A percentile compares a stretch with the other conserved stretches of the same genome.
phyloP scores from a whole-genome alignment of 1,139 yeast species.

The Yarrowia galli region DNA sequence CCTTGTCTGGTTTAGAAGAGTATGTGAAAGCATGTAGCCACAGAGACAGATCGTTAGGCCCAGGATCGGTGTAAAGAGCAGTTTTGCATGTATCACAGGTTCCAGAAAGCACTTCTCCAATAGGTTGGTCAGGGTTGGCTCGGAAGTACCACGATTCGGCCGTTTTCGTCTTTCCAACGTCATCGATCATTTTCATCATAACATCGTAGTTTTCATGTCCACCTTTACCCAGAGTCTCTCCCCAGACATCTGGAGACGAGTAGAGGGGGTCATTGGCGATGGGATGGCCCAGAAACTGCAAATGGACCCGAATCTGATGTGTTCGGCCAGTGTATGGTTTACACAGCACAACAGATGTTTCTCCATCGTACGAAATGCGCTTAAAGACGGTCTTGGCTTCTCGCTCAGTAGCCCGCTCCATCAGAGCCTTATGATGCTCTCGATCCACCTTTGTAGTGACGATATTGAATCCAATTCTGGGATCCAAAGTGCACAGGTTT shows the following conservation, averaged over 20 bases:
- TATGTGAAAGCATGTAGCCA: slow-evolving; percentile 92
- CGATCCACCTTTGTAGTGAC: slow-evolving; percentile 58
- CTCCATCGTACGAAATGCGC: slow-evolving; percentile 67
- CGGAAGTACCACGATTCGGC: slow-evolving; percentile 71
- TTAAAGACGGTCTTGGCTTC: slow-evolving; percentile 56
- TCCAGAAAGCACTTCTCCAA: slow-evolving; percentile 66
- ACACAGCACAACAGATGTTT: slow-evolving; percentile 77
- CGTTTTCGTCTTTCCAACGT: slow-evolving; percentile 70
- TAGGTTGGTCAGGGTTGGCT: slow-evolving; percentile 48
- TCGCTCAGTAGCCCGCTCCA: slow-evolving; percentile 12
- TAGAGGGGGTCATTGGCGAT: slow-evolving; percentile 96
- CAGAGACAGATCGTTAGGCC: slow-evolving; percentile 79
- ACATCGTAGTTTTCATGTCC: slow-evolving; percentile 59
- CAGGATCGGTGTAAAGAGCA: slow-evolving; percentile 87
- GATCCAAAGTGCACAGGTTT: slow-evolving; percentile 76
- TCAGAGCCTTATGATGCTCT: slow-evolving; percentile 66
- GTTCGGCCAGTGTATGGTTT: slow-evolving; percentile 90
- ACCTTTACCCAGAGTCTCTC: slow-evolving; percentile 62
- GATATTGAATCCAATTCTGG: slow-evolving; percentile 74
- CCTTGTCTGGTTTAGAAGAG: slow-evolving; percentile 50
- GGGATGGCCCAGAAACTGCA: slow-evolving; percentile 86
- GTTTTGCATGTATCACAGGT: slow-evolving; percentile 71
- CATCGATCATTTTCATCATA: slow-evolving; percentile 60
- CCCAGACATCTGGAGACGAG: slow-evolving; percentile 75
- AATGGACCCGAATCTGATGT: slow-evolving; percentile 92